These are phyloP conservation scores for Cucurbita maxima DNA, from an alignment of 306 rosid species.

Conservation along the genomic window DNA sequence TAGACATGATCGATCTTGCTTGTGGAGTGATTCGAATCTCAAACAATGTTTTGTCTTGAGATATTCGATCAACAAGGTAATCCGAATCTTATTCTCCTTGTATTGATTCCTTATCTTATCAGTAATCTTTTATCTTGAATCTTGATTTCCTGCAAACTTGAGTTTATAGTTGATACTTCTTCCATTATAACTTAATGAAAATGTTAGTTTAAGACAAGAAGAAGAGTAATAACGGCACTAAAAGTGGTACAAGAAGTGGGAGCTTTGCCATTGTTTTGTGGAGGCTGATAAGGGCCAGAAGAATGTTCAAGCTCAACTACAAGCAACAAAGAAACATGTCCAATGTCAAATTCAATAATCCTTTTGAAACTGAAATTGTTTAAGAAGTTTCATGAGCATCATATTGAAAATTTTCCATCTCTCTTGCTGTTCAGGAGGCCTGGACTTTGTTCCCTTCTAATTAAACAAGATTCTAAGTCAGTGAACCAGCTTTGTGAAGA, in stretches of 20 bases:
- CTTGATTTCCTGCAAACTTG: neutral
- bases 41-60: no score
- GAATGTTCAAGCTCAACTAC: neutral
- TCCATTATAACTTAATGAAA: neutral
- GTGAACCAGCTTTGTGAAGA: no score
- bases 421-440: neutral
- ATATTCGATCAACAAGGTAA: no score
- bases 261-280: neutral
- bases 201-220: neutral
- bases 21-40: no score
- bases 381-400: neutral
- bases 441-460: no score
- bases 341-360: neutral
- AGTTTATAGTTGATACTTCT: neutral
- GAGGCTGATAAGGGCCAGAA: neutral
- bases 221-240: neutral
- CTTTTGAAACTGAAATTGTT: neutral
- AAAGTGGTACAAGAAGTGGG: neutral
- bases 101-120: no score
- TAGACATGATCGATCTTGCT: no score
- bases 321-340: conserved; percentile 3
- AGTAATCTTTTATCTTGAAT: neutral
- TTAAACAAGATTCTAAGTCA: no score
- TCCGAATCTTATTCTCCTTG: no score
- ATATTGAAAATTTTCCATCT: neutral